Evolutionary conservation across 2,329 filamentous ascomycete genomes (phyloP).

Genomic region (Annulohypoxylon truncatum): DNA sequence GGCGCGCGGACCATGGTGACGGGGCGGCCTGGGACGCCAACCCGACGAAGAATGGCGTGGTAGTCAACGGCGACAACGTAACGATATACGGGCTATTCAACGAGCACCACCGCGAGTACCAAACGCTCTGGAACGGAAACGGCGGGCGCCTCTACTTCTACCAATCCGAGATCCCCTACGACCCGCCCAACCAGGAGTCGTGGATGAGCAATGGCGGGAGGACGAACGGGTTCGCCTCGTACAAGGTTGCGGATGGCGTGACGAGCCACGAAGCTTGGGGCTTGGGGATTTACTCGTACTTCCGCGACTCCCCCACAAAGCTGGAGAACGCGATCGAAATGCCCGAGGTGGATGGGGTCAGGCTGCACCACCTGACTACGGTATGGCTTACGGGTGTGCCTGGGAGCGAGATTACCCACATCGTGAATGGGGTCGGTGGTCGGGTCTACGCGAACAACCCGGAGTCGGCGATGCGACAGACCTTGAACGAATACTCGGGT

Average conservation of each 20-base stretch:
- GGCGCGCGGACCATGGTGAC: conserved; percentile 51
- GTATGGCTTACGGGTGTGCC: conserved; percentile 48
- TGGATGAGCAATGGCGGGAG: conserved; percentile 44
- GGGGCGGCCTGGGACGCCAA: conserved; percentile 49
- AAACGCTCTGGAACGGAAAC: conserved; percentile 51
- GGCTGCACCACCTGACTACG: conserved; percentile 49
- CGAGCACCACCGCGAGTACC: conserved; percentile 51
- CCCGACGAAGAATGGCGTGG: conserved; percentile 48
- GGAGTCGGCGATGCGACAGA: conserved; percentile 50
- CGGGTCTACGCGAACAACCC: conserved; percentile 48
- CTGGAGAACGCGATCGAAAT: conserved; percentile 51
- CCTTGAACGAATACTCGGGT: conserved; percentile 44
- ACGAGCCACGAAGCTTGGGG: conserved; percentile 50
- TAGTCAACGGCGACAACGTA: conserved; percentile 49
- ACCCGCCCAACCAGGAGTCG: conserved; percentile 48
- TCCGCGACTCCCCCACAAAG: conserved; percentile 50
- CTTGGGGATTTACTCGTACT: conserved; percentile 51
- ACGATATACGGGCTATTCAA: conserved; percentile 51
- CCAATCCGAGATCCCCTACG: conserved; percentile 52
- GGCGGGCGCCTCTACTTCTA: conserved; percentile 51
- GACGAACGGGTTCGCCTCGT: conserved; percentile 50
- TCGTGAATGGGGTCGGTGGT: conserved; percentile 47
- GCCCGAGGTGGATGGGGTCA: conserved; percentile 43
- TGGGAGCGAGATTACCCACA: conserved; percentile 50
- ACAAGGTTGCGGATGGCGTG: conserved; percentile 49